Base-by-base conservation (phyloP, 2,329 filamentous ascomycete genomes). In the Bisporella sp. region DNA sequence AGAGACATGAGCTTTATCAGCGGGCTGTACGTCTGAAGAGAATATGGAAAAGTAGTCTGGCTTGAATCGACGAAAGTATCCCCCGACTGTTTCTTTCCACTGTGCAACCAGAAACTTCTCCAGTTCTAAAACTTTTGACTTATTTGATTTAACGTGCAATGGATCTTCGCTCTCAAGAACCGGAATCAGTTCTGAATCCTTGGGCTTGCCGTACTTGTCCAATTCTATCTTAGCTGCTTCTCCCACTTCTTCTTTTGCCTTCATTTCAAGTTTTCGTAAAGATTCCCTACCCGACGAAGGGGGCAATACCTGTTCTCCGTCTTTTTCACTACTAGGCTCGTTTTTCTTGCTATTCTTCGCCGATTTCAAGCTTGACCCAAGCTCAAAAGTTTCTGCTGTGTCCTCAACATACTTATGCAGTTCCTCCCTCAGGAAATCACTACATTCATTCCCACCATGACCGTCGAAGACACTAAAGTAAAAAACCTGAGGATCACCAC, bases 381-480 rank as follows among this genome's bases (percentile, higher is more conserved):
- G 71, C 54, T 86, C 85, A 63, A 97, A 95, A 13, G 83, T 75
- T 50, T 75, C 73, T 0, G 89, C 87, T 0, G 89, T 81, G 57
- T 89, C 78, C 68, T 99, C 92, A 35, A 99, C 83, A 66, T 96
- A 97, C 7, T 81, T 80, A 66, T 96, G 93, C 53, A 99, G 71
- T 63, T 87, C 81, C 53, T 96, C 88, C 51, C 84, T 78, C 58
- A 97, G 69, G 60, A 96, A 97, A 13, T 85, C 83, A 53, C 89
- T 90, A 68, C 93, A 97, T 66, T 96, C 87, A 21, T 74, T 79
- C 21, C 93, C 93, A 7, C 93, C 93, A 70, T 99, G 93, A 3
- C 93, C 93, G 68, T 99, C 93, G 63, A 97, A 99, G 1, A 97
- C 84, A 1, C 81, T 91, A 75, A 96, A 99, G 68, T 97, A 99